phyloP scores from a whole-genome alignment of 352 stramenopile genomes.

The Pythium guiyangense region DNA sequence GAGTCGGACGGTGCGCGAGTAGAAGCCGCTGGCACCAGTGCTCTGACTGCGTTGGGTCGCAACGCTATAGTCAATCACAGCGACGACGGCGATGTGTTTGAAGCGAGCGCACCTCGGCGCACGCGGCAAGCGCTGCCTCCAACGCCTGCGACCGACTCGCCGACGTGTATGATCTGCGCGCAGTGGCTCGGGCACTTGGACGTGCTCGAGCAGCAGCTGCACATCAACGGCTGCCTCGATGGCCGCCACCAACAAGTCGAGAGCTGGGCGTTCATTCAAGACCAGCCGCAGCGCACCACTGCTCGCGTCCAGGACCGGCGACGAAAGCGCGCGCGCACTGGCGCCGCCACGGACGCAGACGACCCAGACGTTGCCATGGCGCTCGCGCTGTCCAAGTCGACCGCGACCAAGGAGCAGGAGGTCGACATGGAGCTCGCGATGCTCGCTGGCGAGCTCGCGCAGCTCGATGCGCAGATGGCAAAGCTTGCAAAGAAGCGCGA shows the following conservation, averaged over 20 bases:
- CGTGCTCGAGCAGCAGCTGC: slow-evolving; percentile 29
- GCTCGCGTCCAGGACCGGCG: too few relatives aligned
- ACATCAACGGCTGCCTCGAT: slow-evolving; percentile 24
- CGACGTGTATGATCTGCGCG: slow-evolving; percentile 23
- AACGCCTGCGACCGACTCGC: background rate
- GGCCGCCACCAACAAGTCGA: slow-evolving; percentile 6
- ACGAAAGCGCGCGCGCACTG: too few relatives aligned
- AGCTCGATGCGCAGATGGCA: slow-evolving; percentile 42
- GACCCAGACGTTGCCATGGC: slow-evolving; percentile 29
- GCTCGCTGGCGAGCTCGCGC: slow-evolving; percentile 34
- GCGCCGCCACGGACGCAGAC: slow-evolving; percentile 19
- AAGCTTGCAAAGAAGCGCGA: slow-evolving; percentile 39
- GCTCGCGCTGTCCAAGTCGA: slow-evolving; percentile 29
- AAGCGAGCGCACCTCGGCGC: background rate
- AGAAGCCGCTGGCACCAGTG: too few relatives aligned
- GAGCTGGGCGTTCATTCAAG: slow-evolving; percentile 6
- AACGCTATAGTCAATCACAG: background rate
- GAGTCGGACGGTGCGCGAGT: too few relatives aligned
- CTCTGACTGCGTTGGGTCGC: too few relatives aligned
- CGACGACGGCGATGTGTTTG: slow-evolving; percentile 3
- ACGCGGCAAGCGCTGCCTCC: too few relatives aligned
- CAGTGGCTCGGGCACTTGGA: slow-evolving; percentile 24
- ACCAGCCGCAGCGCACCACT: slow-evolving; percentile 14
- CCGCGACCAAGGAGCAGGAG: slow-evolving; percentile 31
- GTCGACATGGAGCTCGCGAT: slow-evolving; percentile 38